phyloP scores from a whole-genome alignment of 768 basidiomycete genomes.

The Phlebiopsis flavidoalba region DNA sequence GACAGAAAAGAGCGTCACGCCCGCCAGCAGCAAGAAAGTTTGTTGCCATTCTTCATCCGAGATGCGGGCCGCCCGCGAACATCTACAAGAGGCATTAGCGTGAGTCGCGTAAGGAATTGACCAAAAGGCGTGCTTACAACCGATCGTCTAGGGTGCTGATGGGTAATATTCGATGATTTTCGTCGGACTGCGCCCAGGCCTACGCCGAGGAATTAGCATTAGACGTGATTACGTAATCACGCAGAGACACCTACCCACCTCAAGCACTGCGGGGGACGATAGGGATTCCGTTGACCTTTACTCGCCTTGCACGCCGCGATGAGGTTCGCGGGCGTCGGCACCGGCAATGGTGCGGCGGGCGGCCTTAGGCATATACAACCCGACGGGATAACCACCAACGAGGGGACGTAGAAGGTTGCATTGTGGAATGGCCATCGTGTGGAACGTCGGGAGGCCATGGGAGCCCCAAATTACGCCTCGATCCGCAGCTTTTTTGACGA shows the following conservation, averaged over 20 bases:
- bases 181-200: constrained; percentile 14
- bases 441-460: constrained; percentile 14
- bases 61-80: constrained; percentile 14
- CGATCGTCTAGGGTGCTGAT: constrained; percentile 4
- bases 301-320: constrained; percentile 7
- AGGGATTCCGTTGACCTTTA: background rate
- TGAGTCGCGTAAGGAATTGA: too few relatives aligned
- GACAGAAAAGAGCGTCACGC: constrained; percentile 9
- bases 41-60: constrained; percentile 10
- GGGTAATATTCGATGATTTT: constrained; percentile 11
- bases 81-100: background rate
- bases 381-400: background rate
- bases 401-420: constrained; percentile 13
- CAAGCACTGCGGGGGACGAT: constrained; percentile 15
- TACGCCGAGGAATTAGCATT: background rate
- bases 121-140: constrained; percentile 3
- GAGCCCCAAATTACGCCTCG: constrained; percentile 4
- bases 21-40: constrained; percentile 8
- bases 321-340: constrained; percentile 14
- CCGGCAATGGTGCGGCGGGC: constrained; percentile 7
- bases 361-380: constrained; percentile 9
- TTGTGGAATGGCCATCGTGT: constrained; percentile 9
- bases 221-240: too few relatives aligned
- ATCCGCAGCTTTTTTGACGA: background rate
- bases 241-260: constrained; percentile 11